Base-by-base conservation (phyloP, 345 rosid genomes). In the Adansonia digitata region DNA sequence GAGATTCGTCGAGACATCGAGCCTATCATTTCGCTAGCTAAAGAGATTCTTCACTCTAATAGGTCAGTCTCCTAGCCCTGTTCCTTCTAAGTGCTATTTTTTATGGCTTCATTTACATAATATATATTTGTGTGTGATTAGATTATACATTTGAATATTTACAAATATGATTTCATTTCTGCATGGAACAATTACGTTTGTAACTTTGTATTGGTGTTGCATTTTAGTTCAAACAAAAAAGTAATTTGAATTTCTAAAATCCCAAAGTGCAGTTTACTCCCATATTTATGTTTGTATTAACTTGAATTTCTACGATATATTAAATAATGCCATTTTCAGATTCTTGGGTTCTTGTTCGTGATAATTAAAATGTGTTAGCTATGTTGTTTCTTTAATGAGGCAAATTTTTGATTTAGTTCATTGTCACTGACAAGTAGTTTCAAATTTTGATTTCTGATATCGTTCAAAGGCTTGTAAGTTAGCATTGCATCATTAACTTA, bases 41-140 rank as follows among this genome's bases (percentile, higher is more conserved):
- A 90, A 81, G 89, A 86, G 22, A 90, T 94, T 81, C 86, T 94
- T 77, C 97, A 92, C 80, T 89, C 98, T 0, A 78, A 82, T 66
- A 85, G 89, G 98, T 94, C 56, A 75, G 40, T 49, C 17, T 75
- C 48, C 48, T 45, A 7, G 34, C 29, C 11, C 22, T 35, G 22
- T 37, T 39, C 8, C 12, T 12, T 62, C 24, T 35, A 18, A 18
- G 8, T 18, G 4, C 22, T 26, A 15, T 35, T 48, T 14, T 5
- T 48, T 27, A 45, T 1, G 45, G 10, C 20, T 29, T 20, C 37
- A 27, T 3, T 27, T 15, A 34, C 42, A 1, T 65, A 22, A 22
- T 18, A 18, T 18, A 1, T 5, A 5, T 66, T 18, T 37, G 37
- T n/a, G 1, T 7, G 0, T 13, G 7, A 66, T 65, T 40, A 13